These are phyloP conservation scores for Adansonia grandidieri DNA, from an alignment of 441 rosid genomes.

Conservation along the genomic window DNA sequence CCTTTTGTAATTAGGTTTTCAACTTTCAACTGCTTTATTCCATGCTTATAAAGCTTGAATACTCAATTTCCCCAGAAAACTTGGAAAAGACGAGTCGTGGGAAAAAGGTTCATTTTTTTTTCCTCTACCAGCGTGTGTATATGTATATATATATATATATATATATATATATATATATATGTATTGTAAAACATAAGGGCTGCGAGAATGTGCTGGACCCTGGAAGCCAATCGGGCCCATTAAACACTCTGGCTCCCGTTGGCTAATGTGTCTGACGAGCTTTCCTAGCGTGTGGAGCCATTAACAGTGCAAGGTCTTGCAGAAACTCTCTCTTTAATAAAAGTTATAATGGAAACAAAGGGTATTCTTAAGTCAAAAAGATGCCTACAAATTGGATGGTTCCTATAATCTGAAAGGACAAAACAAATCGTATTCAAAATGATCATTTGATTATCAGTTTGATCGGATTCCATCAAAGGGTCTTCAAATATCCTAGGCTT, in stretches of 20 bases:
- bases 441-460: constrained; percentile 26
- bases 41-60: constrained; percentile 20
- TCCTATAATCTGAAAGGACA: constrained; percentile 24
- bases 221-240: not conserved
- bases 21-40: constrained; percentile 17
- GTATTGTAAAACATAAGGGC: not conserved
- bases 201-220: constrained; percentile 7
- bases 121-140: not conserved
- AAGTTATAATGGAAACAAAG: not conserved
- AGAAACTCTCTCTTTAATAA: not conserved
- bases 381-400: constrained; percentile 33
- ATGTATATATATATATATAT: too few relatives aligned
- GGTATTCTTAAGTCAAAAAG: constrained; percentile 37
- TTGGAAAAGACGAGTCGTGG: constrained; percentile 19
- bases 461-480: constrained; percentile 26
- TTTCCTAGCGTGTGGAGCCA: constrained; percentile 1
- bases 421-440: constrained; percentile 28
- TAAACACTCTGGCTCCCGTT: constrained; percentile 11
- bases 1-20: constrained; percentile 18
- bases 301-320: not conserved
- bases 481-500: not conserved
- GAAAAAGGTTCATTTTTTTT: not conserved
- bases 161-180: too few relatives aligned
- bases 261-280: constrained; percentile 13
- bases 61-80: constrained; percentile 1